Percentiles rank a stretch among this genome's conserved stretches.
Evolutionary conservation across 2,329 filamentous ascomycete species (phyloP).

Genomic region (Monosporascus sp.): DNA sequence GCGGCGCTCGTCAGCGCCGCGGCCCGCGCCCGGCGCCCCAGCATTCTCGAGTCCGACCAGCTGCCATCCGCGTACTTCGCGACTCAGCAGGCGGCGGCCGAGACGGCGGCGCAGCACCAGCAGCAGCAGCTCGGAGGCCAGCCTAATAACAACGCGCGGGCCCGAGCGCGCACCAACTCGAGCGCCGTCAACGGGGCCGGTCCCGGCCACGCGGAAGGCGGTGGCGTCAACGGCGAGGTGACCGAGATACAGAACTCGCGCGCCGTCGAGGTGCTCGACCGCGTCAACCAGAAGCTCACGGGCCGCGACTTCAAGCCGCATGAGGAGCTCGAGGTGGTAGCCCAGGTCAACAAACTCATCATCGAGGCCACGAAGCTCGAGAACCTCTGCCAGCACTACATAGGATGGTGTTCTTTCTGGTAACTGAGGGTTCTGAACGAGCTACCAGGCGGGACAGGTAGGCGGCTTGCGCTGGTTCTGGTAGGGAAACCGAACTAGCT

Average conservation of each 20-base stretch:
- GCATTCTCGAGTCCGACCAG: slow-evolving; percentile 61
- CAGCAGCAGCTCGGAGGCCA: slow-evolving; percentile 28
- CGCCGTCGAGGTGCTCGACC: slow-evolving; percentile 82
- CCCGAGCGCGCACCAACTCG: slow-evolving; percentile 56
- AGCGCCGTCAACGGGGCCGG: slow-evolving; percentile 30
- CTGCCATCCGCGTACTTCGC: slow-evolving; percentile 55
- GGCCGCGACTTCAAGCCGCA: slow-evolving; percentile 84
- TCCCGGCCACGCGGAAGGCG: slow-evolving; percentile 29
- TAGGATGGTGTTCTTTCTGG: slow-evolving; percentile 99
- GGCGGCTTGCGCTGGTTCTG: not conserved
- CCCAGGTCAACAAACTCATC: slow-evolving; percentile 91
- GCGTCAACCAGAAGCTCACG: slow-evolving; percentile 93
- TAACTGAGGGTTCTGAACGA: slow-evolving; percentile 31
- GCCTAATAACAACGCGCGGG: slow-evolving; percentile 30
- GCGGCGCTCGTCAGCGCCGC: slow-evolving; percentile 43
- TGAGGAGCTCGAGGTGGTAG: slow-evolving; percentile 77
- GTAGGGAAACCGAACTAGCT: slow-evolving; percentile 1
- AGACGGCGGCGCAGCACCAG: slow-evolving; percentile 10
- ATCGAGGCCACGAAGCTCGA: slow-evolving; percentile 94
- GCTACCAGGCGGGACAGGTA: not conserved
- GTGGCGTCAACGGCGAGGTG: slow-evolving; percentile 40
- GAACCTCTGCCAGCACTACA: slow-evolving; percentile 98
- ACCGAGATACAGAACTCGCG: slow-evolving; percentile 87
- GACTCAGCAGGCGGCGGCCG: slow-evolving; percentile 28
- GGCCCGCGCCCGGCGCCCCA: slow-evolving; percentile 56